Evolutionary conservation across 148 eudicot genomes (phyloP), one percentile per base, ranked within the genome.

Genomic region (Mesembryanthemum crystallinum): DNA sequence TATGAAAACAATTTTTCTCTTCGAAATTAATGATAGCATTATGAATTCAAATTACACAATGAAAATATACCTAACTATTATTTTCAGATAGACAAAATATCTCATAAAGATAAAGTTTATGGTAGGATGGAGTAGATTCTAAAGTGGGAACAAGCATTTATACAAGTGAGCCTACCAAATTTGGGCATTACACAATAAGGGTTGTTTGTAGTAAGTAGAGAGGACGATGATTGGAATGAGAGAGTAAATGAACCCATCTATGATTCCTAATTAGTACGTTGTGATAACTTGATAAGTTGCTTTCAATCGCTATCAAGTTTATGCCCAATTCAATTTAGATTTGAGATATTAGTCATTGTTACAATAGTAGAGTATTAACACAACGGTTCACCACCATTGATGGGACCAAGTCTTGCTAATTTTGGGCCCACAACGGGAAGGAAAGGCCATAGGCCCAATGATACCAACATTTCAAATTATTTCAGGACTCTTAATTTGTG

Each of bases 201-300:
- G 18, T 57, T 33, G 30, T 71, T 33, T 32, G 3, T 17, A 4
- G 23, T 35, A 17, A 2, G 39, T 35, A 35, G 33, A 17, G 20
- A 11, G 43, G 45, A 47, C 45, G 24, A 33, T 59, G 21, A n/a
- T 35, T 24, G 69, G 23, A 67, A 63, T 2, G 3, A 42, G 28
- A 12, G n/a, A n/a, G n/a, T n/a, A n/a, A n/a, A n/a, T n/a, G n/a
- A 52, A 66, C 1, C 39, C 25, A 35, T 25, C 37, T n/a, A n/a
- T n/a, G n/a, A n/a, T n/a, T n/a, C n/a, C n/a, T n/a, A n/a, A n/a
- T n/a, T n/a, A n/a, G n/a, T n/a, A n/a, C n/a, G n/a, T n/a, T n/a
- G n/a, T n/a, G n/a, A n/a, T n/a, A n/a, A n/a, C 32, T 27, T 72
- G n/a, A 33, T 52, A 27, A 37, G 76, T 78, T 51, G 80, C 76